Base-by-base conservation (phyloP, 768 basidiomycete genomes). In the Amanita pallidorosea region DNA sequence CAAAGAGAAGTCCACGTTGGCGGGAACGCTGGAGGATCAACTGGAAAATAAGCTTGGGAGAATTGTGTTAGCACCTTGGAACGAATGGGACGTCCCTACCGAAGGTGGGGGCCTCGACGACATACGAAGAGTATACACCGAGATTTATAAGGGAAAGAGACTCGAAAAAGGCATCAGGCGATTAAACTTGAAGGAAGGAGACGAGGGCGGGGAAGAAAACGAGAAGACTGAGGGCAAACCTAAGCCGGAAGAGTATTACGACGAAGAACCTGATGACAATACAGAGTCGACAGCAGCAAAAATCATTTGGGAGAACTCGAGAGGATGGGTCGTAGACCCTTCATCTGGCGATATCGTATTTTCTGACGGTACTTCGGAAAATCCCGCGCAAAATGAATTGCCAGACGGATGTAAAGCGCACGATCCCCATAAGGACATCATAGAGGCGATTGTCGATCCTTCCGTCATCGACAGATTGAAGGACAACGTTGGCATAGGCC, bases 401-500 rank as follows among this genome's bases (percentile, higher is more conserved):
- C 29, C 47, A 5, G 53, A 55, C 9, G 58, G 52, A 5, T 47
- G 57, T 6, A 65, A 64, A 47, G 62, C 67, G 6, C 78, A 83
- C 57, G 66, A 81, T 54, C 77, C 77, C 4, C 65, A 68, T 44
- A 71, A 67, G 51, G 82, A 86, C 53, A 72, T 69, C 33, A 83
- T 89, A 59, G 73, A 70, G 13, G 67, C 86, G 8, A 69, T 85
- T 18, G 65, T 86, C 11, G 70, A 75, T 35, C 71, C 75, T 5
- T 63, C 64, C 6, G 56, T 70, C 0, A 60, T 75, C 7, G 67
- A 73, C 1, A 63, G 65, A 34, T 57, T 85, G 34, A 57, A 60
- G 4, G 64, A 70, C 5, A 81, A 81, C 5, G 74, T 87, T 67
- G 81, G 83, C 4, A 74, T 87, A 68, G 81, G 80, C 0, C 55